phyloP scores from a whole-genome alignment of 1,284 basidiomycete species.

The Ceratorhiza oryzae-sativae region DNA sequence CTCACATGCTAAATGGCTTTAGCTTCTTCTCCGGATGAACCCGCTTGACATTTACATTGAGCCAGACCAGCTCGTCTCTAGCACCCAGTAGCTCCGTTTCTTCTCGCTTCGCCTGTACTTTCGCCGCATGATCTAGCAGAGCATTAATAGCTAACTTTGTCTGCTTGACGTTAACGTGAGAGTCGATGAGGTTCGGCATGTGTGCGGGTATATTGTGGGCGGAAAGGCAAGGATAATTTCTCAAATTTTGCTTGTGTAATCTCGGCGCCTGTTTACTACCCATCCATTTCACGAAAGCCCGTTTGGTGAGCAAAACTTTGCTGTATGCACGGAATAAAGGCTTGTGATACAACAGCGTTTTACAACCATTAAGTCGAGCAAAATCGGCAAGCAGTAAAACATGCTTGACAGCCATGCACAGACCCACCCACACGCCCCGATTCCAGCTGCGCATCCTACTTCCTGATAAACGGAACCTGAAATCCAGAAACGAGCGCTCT shows the following conservation, averaged over 20 bases:
- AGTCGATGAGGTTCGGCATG: slow-evolving; percentile 60
- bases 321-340: slow-evolving; percentile 8
- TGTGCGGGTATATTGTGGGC: neutral
- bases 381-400: too few species aligned
- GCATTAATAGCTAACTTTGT: slow-evolving; percentile 79
- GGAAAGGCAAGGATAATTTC: slow-evolving; percentile 8
- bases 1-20: slow-evolving; percentile 86
- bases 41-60: slow-evolving; percentile 83
- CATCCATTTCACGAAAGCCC: neutral
- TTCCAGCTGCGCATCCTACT: slow-evolving; percentile 43
- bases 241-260: slow-evolving; percentile 35
- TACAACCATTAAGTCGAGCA: neutral
- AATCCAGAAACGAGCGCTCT: slow-evolving; percentile 86
- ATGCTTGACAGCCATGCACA: too few species aligned
- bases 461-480: slow-evolving; percentile 78
- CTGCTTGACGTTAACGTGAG: slow-evolving; percentile 73
- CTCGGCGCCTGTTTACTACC: neutral
- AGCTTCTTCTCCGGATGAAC: slow-evolving; percentile 77
- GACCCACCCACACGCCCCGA: neutral
- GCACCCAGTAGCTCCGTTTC: slow-evolving; percentile 79
- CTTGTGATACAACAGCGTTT: neutral
- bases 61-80: slow-evolving; percentile 85
- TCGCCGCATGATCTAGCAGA: slow-evolving; percentile 71
- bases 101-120: slow-evolving; percentile 68
- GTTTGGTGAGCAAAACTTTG: neutral